phyloP scores from a whole-genome alignment of 202 grass and related monocot species.

The Elaeis oleifera region DNA sequence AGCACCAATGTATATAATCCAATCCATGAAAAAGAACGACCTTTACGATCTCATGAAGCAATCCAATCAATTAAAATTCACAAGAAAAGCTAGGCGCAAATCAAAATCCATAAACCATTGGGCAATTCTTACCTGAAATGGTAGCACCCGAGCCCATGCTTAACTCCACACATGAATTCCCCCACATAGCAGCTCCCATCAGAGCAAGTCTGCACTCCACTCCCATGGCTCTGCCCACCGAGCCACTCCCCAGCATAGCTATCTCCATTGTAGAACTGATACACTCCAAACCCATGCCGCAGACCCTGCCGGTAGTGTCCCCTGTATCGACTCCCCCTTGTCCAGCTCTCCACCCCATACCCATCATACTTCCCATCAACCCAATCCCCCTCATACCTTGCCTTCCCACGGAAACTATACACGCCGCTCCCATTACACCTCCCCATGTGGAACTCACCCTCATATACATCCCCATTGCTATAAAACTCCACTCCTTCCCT shows the following conservation, averaged over 20 bases:
- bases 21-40: too few species aligned
- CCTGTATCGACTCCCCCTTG: slow-evolving; percentile 9
- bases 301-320: slow-evolving; percentile 11
- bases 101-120: too few species aligned
- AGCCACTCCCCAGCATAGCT: slow-evolving; percentile 17
- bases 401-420: slow-evolving; percentile 3
- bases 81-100: too few species aligned
- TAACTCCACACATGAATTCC: slow-evolving; percentile 17
- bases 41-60: too few species aligned
- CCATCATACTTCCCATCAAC: slow-evolving; percentile 15
- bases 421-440: slow-evolving; percentile 5
- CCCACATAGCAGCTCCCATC: slow-evolving; percentile 6
- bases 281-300: slow-evolving; percentile 10
- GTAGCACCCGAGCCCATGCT: slow-evolving; percentile 12
- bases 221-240: slow-evolving; percentile 13
- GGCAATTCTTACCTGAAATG: slow-evolving; percentile 6
- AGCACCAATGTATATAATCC: too few species aligned
- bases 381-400: slow-evolving; percentile 11
- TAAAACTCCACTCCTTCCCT: slow-evolving; percentile 10
- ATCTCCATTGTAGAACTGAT: slow-evolving; percentile 10
- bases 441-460: slow-evolving; percentile 3
- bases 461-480: slow-evolving; percentile 14
- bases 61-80: too few species aligned
- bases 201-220: slow-evolving; percentile 4
- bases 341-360: slow-evolving; percentile 17